These are phyloP conservation scores for Lagerstroemia speciosa DNA, from an alignment of 345 rosid species.

Conservation along the genomic window DNA sequence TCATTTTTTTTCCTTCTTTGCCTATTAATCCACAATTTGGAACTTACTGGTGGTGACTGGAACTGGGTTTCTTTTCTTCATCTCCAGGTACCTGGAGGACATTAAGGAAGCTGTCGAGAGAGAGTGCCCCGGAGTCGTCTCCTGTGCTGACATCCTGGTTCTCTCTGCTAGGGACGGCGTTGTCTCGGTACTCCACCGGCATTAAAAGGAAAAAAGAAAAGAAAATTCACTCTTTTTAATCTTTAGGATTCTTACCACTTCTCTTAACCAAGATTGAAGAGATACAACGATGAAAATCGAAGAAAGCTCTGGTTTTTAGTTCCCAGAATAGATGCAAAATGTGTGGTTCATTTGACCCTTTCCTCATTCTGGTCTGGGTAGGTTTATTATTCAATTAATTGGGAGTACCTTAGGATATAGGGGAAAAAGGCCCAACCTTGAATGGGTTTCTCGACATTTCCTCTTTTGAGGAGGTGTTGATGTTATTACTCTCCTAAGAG, in stretches of 20 bases:
- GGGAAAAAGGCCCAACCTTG: not conserved
- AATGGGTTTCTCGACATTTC: not conserved
- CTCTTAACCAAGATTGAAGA: not conserved
- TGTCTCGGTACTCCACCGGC: constrained; percentile 36
- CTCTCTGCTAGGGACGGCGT: constrained; percentile 86
- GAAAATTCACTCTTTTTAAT: not conserved
- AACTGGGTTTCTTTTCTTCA: not conserved
- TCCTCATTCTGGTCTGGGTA: too few species aligned
- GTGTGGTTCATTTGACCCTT: too few species aligned
- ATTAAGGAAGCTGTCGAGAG: constrained; percentile 93
- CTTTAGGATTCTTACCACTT: not conserved
- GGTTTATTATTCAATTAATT: too few species aligned
- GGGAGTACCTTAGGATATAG: not conserved
- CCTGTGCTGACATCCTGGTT: constrained; percentile 82
- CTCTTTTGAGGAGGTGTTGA: not conserved
- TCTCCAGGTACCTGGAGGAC: constrained; percentile 75
- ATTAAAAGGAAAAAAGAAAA: too few species aligned
- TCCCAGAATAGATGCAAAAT: too few species aligned
- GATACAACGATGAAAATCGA: too few species aligned
- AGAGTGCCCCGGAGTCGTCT: constrained; percentile 90
- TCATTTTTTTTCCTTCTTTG: too few species aligned
- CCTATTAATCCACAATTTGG: too few species aligned
- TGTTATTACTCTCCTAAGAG: not conserved
- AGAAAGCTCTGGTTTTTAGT: too few species aligned
- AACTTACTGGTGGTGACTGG: too few species aligned